A percentile compares a stretch with the other conserved stretches of the same genome.
phyloP scores from a whole-genome alignment of 306 rosid genomes.

The Sophora flavescens region DNA sequence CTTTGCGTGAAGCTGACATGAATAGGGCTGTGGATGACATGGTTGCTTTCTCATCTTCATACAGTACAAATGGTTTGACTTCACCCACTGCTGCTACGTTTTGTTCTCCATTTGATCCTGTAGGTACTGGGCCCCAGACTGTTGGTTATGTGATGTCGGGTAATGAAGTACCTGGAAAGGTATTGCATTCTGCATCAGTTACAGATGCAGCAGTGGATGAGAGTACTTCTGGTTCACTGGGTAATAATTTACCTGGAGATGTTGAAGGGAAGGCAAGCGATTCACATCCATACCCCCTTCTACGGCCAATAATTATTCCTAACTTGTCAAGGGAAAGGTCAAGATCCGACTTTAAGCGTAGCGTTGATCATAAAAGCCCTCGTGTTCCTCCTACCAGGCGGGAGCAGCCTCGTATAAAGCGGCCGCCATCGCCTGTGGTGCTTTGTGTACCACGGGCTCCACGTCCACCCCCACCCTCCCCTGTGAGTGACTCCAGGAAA shows the following conservation, averaged over 20 bases:
- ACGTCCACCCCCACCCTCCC: slow-evolving; percentile 91
- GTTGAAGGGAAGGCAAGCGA: slow-evolving; percentile 77
- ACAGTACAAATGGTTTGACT: slow-evolving; percentile 84
- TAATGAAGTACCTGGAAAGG: slow-evolving; percentile 78
- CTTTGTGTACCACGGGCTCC: slow-evolving; percentile 91
- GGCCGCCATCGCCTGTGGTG: slow-evolving; percentile 95
- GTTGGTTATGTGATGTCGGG: slow-evolving; percentile 82
- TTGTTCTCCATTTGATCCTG: slow-evolving; percentile 85
- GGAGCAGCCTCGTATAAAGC: slow-evolving; percentile 88
- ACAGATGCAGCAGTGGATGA: slow-evolving; percentile 71
- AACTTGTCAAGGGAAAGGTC: slow-evolving; percentile 82
- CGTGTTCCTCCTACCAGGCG: slow-evolving; percentile 84
- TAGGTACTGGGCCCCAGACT: slow-evolving; percentile 78
- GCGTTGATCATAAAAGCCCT: slow-evolving; percentile 82
- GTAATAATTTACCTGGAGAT: slow-evolving; percentile 65
- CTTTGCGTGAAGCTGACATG: slow-evolving; percentile 98
- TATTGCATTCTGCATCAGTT: slow-evolving; percentile 76
- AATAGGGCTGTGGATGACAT: slow-evolving; percentile 94
- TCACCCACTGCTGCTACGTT: slow-evolving; percentile 92
- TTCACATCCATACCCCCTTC: slow-evolving; percentile 78
- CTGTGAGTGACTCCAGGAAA: slow-evolving; percentile 85
- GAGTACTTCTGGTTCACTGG: slow-evolving; percentile 69
- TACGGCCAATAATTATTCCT: slow-evolving; percentile 91
- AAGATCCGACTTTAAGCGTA: slow-evolving; percentile 68
- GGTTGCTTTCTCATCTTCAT: slow-evolving; percentile 96